These are phyloP conservation scores for Colletotrichum spaethianum DNA, from an alignment of 2,329 filamentous ascomycete genomes.

Conservation along the genomic window DNA sequence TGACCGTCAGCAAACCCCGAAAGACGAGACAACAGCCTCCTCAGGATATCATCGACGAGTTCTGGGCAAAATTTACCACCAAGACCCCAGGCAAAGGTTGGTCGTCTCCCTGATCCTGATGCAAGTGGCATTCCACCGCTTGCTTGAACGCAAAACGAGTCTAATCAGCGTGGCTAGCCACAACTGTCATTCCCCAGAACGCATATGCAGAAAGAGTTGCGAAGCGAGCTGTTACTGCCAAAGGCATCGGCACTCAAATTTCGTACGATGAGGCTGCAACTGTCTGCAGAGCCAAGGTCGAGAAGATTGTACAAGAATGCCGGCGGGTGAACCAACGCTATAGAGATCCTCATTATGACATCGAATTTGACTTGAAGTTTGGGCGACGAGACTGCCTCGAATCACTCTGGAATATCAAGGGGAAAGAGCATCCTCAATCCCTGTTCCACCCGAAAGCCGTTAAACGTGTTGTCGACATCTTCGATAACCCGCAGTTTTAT, in stretches of 20 bases:
- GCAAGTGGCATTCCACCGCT: neutral
- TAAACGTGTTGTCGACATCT: conserved; percentile 82
- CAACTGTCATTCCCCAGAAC: conserved; percentile 79
- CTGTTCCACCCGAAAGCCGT: conserved; percentile 65
- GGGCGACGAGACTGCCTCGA: conserved; percentile 65
- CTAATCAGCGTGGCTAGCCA: conserved; percentile 60
- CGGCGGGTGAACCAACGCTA: conserved; percentile 87
- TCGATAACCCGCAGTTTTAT: conserved; percentile 82
- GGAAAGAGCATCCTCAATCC: conserved; percentile 37
- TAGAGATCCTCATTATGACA: conserved; percentile 87
- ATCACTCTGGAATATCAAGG: conserved; percentile 55
- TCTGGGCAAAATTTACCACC: conserved; percentile 80
- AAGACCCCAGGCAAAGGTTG: conserved; percentile 79
- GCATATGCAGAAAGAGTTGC: conserved; percentile 73
- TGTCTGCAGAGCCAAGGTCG: conserved; percentile 76
- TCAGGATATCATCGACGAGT: conserved; percentile 78
- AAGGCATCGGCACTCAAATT: conserved; percentile 62
- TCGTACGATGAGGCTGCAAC: conserved; percentile 82
- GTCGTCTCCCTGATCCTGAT: conserved; percentile 24
- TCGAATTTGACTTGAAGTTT: conserved; percentile 81
- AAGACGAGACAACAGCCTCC: conserved; percentile 68
- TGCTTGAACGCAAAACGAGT: conserved; percentile 28
- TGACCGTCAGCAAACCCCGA: conserved; percentile 17
- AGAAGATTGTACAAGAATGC: conserved; percentile 76
- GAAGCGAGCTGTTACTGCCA: conserved; percentile 66